A percentile compares a stretch with the other conserved stretches of the same genome.
Evolutionary conservation across 352 stramenopile genomes (phyloP).

Genomic region (Aphanomyces stellatus): DNA sequence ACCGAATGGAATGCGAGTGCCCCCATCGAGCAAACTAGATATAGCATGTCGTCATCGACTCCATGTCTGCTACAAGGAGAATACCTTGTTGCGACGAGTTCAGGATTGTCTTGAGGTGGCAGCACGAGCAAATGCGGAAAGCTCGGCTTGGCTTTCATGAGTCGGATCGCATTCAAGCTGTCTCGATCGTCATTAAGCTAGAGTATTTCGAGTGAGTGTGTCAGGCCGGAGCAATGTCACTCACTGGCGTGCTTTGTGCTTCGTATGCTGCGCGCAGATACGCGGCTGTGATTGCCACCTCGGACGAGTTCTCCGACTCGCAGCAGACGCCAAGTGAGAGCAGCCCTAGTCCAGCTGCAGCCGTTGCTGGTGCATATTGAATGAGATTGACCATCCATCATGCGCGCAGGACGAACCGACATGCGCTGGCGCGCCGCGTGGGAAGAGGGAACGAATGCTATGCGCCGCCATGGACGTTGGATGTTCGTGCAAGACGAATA

Average conservation of each 20-base stretch:
- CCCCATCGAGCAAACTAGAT: neutral
- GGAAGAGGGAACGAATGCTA: neutral
- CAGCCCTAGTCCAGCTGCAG: neutral
- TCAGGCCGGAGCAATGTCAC: neutral
- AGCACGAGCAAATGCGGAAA: constrained; percentile 15
- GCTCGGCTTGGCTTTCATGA: constrained; percentile 13
- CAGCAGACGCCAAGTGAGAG: neutral
- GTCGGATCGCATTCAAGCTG: neutral
- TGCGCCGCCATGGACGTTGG: neutral
- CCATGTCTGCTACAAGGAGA: neutral
- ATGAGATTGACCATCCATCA: neutral
- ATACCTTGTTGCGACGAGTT: neutral
- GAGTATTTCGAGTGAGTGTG: neutral
- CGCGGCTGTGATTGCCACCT: neutral
- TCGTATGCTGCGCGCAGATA: neutral
- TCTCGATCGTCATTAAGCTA: neutral
- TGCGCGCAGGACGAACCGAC: neutral
- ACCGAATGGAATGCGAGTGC: neutral
- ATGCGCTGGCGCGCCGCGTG: neutral
- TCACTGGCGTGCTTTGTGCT: neutral
- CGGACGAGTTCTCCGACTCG: neutral
- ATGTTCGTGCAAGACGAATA: neutral
- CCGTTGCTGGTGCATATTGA: neutral
- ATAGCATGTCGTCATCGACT: neutral
- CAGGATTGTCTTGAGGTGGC: constrained; percentile 7